Percentiles rank a stretch among this genome's conserved stretches.
Conservation (phyloP, 2,329 filamentous ascomycete genomes). For the Rhinocladiella mackenziei region DNA sequence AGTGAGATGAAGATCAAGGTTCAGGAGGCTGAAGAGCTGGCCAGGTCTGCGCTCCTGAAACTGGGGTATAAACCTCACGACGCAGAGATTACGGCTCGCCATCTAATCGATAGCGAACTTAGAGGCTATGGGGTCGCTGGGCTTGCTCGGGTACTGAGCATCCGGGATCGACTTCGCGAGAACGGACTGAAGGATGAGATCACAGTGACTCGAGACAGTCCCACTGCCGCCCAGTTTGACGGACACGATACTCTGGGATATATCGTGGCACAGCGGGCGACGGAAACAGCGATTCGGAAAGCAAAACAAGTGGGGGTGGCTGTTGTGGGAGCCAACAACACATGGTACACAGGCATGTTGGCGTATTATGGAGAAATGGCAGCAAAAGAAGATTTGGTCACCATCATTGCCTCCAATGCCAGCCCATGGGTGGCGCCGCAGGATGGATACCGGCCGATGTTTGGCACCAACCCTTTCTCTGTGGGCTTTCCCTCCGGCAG, state of each 20-base stretch:
- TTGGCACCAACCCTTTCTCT: conserved; percentile 18
- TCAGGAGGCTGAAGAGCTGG: too few species aligned
- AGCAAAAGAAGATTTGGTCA: conserved; percentile 7
- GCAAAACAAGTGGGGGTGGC: conserved; percentile 11
- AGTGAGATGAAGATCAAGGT: too few species aligned
- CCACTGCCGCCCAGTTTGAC: conserved; percentile 11
- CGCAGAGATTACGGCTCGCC: background rate
- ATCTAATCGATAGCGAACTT: background rate
- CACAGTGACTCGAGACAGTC: conserved; percentile 2
- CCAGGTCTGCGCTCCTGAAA: background rate
- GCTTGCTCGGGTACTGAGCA: background rate
- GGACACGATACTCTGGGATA: conserved; percentile 11
- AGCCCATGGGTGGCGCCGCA: conserved; percentile 15
- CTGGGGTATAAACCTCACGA: background rate
- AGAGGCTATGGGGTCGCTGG: background rate
- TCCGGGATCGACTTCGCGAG: conserved; percentile 10
- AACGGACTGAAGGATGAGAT: background rate
- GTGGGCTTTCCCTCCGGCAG: conserved; percentile 8
- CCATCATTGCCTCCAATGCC: conserved; percentile 7
- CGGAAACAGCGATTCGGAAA: conserved; percentile 11
- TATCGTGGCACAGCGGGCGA: conserved; percentile 9
- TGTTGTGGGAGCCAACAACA: conserved; percentile 8
- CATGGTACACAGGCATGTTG: conserved; percentile 15
- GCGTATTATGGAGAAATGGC: conserved; percentile 19
- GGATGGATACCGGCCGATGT: conserved; percentile 3